These are phyloP conservation scores for Phytophthora hybrid DNA, from an alignment of 352 stramenopile species.

Conservation along the genomic window DNA sequence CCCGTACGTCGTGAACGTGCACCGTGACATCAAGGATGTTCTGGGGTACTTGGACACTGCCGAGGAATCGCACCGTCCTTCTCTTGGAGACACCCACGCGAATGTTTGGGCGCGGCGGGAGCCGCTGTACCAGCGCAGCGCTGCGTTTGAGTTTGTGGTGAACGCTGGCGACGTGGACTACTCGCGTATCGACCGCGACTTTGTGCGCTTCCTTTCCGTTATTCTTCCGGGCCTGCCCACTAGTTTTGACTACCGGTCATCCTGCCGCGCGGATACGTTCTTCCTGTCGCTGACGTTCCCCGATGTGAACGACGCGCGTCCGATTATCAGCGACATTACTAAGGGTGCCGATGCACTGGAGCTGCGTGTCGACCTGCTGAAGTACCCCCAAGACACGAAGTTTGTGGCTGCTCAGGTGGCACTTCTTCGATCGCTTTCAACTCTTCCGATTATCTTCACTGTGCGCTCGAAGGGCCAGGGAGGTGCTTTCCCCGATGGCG, in stretches of 20 bases:
- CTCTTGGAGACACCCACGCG: slow-evolving; percentile 65
- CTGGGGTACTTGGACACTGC: slow-evolving; percentile 63
- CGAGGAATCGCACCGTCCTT: slow-evolving; percentile 60
- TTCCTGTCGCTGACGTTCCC: slow-evolving; percentile 85
- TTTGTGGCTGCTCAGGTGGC: slow-evolving; percentile 82
- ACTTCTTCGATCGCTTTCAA: slow-evolving; percentile 86
- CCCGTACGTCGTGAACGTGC: slow-evolving; percentile 74
- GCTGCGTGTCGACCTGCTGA: slow-evolving; percentile 95
- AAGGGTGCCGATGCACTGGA: slow-evolving; percentile 96
- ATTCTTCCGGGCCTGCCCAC: slow-evolving; percentile 54
- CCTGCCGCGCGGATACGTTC: slow-evolving; percentile 69
- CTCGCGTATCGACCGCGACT: slow-evolving; percentile 70
- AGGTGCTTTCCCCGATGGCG: slow-evolving; percentile 93
- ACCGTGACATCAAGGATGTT: slow-evolving; percentile 79
- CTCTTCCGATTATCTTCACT: slow-evolving; percentile 97
- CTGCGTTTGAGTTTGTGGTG: slow-evolving; percentile 71
- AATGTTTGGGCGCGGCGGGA: slow-evolving; percentile 66
- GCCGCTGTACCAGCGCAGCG: slow-evolving; percentile 62
- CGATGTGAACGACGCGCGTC: slow-evolving; percentile 57
- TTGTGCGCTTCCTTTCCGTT: slow-evolving; percentile 73
- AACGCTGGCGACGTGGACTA: slow-evolving; percentile 67
- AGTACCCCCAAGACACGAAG: slow-evolving; percentile 52
- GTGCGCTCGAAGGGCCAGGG: slow-evolving; percentile 95
- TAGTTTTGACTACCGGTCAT: slow-evolving; percentile 61
- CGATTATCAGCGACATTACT: slow-evolving; percentile 61